Base-by-base conservation (phyloP, 768 basidiomycete species). In the Asterophora parasitica region DNA sequence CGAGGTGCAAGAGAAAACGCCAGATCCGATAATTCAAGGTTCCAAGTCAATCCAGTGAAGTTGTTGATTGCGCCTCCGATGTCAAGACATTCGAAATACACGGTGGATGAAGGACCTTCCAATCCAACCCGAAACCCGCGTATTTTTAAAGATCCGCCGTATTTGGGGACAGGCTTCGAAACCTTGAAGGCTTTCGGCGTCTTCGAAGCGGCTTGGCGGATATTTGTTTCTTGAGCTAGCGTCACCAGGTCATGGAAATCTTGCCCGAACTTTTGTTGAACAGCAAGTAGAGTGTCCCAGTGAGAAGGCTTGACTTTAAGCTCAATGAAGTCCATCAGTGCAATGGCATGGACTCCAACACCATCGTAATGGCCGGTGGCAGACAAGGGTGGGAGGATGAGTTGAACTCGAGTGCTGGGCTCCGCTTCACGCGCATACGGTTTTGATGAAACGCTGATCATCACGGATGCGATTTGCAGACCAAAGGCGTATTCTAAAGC, bases 231-330 rank as follows among this genome's bases (percentile, higher is more conserved):
- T 52, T 79, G 77, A 27, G 89, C 71, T 41, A 92, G 62, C 5
- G 74, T 66, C 10, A 92, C 65, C 20, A 92, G 70, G 50, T 93
- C 91, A 53, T 86, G 85, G 64, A 92, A 88, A 65, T 93, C 91
- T 57, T 86, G 84, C 5, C 88, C 91, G 49, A 92, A 92, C 59
- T 92, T 92, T 53, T 89, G 87, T 58, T 92, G 91, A 7, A 94
- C 85, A 4, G 78, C 79, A 2, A 93, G 74, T 3, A 92, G 63
- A 4, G 85, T 88, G 59, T 94, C 92, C 81, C 88, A 84, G 57
- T 92, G 83, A 0, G 81, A 79, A 4, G 88, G 87, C 58, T 88
- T 91, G 49, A 93, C 74, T 58, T 78, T 84, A 48, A 89, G 66
- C 31, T 83, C 75, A 53, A 92, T 76, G 46, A 79, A 78, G 8